phyloP scores from a whole-genome alignment of 768 basidiomycete species.

The Russula emetica region DNA sequence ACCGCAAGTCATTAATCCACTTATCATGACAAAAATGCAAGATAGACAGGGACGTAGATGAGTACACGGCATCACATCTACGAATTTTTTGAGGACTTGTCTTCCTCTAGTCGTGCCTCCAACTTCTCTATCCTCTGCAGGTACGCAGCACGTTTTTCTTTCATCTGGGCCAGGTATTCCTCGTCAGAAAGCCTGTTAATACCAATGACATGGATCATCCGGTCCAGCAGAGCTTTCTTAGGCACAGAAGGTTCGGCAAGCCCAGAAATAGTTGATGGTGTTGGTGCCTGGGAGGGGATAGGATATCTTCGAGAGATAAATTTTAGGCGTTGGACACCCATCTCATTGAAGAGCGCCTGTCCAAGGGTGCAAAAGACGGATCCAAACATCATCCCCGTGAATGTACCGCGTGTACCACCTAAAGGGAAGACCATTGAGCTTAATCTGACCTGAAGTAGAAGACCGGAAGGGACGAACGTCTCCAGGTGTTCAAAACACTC shows the following conservation, averaged over 20 bases:
- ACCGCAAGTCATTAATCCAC: too few species aligned
- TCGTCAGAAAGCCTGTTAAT: conserved; percentile 63
- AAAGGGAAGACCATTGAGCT: conserved; percentile 7
- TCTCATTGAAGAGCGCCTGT: conserved; percentile 69
- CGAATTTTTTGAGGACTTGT: conserved; percentile 35
- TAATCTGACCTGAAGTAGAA: not conserved
- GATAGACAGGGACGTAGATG: not conserved
- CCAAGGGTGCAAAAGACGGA: conserved; percentile 54
- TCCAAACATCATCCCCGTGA: conserved; percentile 58
- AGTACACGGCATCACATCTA: not conserved
- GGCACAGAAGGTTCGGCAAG: conserved; percentile 7
- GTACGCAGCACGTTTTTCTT: conserved; percentile 51
- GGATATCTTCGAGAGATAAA: conserved; percentile 43
- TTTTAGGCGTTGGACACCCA: conserved; percentile 55
- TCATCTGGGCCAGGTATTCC: conserved; percentile 60
- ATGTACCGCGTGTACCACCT: conserved; percentile 60
- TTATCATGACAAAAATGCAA: too few species aligned
- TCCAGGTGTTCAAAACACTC: conserved; percentile 53
- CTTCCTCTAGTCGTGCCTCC: conserved; percentile 38
- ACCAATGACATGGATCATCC: conserved; percentile 46
- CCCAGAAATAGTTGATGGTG: not conserved
- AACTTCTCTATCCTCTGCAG: conserved; percentile 56
- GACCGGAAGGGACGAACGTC: conserved; percentile 44
- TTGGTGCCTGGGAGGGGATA: conserved; percentile 4
- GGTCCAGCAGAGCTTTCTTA: conserved; percentile 36